Conservation (phyloP, 2,329 filamentous ascomycete genomes). For the Clathrospora elynae region DNA sequence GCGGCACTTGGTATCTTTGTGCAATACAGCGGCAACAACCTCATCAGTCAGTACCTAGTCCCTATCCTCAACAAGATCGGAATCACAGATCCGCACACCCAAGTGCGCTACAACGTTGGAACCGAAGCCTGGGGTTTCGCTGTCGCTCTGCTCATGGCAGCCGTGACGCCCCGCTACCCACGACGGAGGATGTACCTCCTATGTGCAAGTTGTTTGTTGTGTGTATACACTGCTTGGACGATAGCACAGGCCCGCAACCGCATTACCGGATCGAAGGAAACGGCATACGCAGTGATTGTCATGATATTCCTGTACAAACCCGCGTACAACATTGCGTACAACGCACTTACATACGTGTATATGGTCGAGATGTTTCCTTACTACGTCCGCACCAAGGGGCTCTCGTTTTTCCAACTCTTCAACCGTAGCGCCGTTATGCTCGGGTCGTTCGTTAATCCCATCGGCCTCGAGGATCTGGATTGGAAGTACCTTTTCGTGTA, state of each 20-base stretch:
- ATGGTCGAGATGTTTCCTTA: constrained; percentile 58
- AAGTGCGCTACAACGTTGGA: constrained; percentile 57
- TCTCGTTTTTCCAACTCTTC: constrained; percentile 64
- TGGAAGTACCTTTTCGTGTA: constrained; percentile 71
- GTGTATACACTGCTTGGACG: constrained; percentile 47
- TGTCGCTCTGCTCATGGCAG: constrained; percentile 61
- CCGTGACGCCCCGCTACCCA: constrained; percentile 61
- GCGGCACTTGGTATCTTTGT: constrained; percentile 68
- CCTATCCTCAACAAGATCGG: constrained; percentile 66
- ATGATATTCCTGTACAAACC: constrained; percentile 60
- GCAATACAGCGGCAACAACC: constrained; percentile 68
- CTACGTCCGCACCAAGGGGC: constrained; percentile 56
- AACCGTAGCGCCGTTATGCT: constrained; percentile 66
- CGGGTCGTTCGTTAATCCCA: constrained; percentile 65
- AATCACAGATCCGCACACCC: constrained; percentile 54
- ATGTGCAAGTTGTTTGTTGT: constrained; percentile 44
- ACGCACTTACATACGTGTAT: constrained; percentile 62
- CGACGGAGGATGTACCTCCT: constrained; percentile 62
- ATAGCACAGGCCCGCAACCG: constrained; percentile 58
- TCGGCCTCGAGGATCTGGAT: constrained; percentile 63
- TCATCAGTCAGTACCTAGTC: constrained; percentile 69
- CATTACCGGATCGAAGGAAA: constrained; percentile 37
- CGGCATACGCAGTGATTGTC: constrained; percentile 54
- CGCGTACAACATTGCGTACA: constrained; percentile 63
- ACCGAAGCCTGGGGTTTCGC: constrained; percentile 65